A percentile compares a stretch with the other conserved stretches of the same genome.
Conservation (phyloP, 257 asterid species). For the Phtheirospermum japonicum region DNA sequence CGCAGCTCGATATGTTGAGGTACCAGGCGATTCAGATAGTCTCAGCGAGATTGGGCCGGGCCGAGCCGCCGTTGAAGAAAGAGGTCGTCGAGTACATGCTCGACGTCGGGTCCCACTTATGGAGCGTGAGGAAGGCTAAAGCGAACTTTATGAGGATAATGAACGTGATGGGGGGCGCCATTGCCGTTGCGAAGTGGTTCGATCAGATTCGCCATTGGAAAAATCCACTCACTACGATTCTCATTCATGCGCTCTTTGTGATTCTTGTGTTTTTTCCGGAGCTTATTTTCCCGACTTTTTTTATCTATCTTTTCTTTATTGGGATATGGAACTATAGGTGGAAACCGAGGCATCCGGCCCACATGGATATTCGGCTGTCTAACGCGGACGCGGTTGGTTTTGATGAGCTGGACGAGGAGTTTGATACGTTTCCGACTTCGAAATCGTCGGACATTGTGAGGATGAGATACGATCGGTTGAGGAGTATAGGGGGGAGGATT, state of each 20-base stretch:
- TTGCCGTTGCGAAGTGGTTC: constrained; percentile 56
- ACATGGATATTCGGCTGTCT: constrained; percentile 75
- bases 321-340: constrained; percentile 66
- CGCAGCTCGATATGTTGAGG: constrained; percentile 51
- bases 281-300: constrained; percentile 63
- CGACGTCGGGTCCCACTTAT: constrained; percentile 65
- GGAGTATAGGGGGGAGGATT: constrained; percentile 77
- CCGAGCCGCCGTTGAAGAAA: constrained; percentile 75
- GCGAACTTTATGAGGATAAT: constrained; percentile 62
- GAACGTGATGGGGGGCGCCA: constrained; percentile 45
- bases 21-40: constrained; percentile 54
- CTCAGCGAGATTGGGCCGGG: constrained; percentile 47
- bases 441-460: constrained; percentile 47
- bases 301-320: constrained; percentile 63
- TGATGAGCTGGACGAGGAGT: constrained; percentile 77
- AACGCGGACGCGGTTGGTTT: constrained; percentile 55
- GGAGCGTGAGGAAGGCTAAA: constrained; percentile 79
- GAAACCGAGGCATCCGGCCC: constrained; percentile 88
- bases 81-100: constrained; percentile 69
- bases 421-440: constrained; percentile 69
- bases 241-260: constrained; percentile 58
- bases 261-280: constrained; percentile 60
- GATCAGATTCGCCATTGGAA: constrained; percentile 73
- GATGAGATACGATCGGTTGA: constrained; percentile 73
- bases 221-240: constrained; percentile 75